Percentiles rank a stretch among this genome's conserved stretches.
These are phyloP conservation scores for Pseudoperonospora humuli DNA, from an alignment of 352 stramenopile species.

Conservation along the genomic window DNA sequence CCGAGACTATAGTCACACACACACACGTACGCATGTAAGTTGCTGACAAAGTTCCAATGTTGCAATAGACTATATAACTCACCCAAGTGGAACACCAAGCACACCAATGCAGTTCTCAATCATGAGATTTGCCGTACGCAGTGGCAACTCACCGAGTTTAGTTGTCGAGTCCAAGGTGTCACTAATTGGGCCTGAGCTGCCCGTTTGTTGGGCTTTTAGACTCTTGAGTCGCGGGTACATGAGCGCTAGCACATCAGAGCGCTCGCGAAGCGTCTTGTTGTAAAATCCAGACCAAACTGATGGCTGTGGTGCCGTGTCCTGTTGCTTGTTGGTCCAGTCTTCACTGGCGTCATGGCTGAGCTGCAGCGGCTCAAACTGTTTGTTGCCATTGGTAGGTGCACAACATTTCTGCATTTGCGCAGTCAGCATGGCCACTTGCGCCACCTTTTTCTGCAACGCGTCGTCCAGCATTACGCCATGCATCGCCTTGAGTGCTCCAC, in stretches of 20 bases:
- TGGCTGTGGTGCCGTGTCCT: slow-evolving; percentile 32
- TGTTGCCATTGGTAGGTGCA: slow-evolving; percentile 5
- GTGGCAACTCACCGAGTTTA: slow-evolving; percentile 61
- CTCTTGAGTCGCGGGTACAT: slow-evolving; percentile 70
- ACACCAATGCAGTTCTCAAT: slow-evolving; percentile 88
- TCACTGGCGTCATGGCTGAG: slow-evolving; percentile 32
- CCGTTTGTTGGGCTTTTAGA: slow-evolving; percentile 24
- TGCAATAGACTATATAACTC: slow-evolving; percentile 7
- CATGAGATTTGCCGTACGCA: slow-evolving; percentile 81
- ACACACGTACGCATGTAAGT: neutral
- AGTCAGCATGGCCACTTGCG: slow-evolving; percentile 10
- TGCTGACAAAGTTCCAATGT: neutral
- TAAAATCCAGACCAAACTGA: slow-evolving; percentile 85
- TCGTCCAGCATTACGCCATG: slow-evolving; percentile 2
- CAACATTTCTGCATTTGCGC: slow-evolving; percentile 26
- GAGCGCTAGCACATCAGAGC: slow-evolving; percentile 74
- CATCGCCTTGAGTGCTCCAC: slow-evolving; percentile 22
- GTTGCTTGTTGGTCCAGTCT: slow-evolving; percentile 12
- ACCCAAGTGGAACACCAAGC: slow-evolving; percentile 76
- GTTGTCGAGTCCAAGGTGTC: slow-evolving; percentile 26
- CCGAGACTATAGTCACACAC: slow-evolving; percentile 34
- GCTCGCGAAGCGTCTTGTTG: slow-evolving; percentile 83
- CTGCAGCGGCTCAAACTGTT: slow-evolving; percentile 44
- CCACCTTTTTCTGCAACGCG: slow-evolving; percentile 11
- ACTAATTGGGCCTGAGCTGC: neutral